Percentiles rank a stretch among this genome's conserved stretches.
Conservation (phyloP, 2,329 filamentous ascomycete species). For the Tolypocladium album region DNA sequence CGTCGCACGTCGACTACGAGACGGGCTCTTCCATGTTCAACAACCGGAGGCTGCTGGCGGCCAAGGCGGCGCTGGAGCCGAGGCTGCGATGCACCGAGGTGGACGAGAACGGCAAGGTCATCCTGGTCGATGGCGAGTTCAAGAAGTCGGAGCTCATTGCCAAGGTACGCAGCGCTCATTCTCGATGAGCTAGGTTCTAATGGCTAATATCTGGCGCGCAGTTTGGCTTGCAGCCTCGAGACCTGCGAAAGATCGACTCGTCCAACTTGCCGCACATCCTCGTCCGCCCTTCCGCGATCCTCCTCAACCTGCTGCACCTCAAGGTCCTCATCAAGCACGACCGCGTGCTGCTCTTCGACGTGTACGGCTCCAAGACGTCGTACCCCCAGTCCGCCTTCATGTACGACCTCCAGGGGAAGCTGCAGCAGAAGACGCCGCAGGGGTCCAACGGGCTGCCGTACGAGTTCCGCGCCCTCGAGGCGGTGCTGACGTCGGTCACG, state of each 20-base stretch:
- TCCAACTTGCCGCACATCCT: constrained; percentile 92
- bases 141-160: constrained; percentile 96
- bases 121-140: constrained; percentile 88
- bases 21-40: constrained; percentile 49
- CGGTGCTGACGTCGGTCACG: constrained; percentile 88
- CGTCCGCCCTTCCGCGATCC: constrained; percentile 81
- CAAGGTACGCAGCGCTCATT: constrained; percentile 45
- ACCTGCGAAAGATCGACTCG: constrained; percentile 95
- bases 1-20: constrained; percentile 45
- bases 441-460: constrained; percentile 67
- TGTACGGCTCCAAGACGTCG: constrained; percentile 87
- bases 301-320: constrained; percentile 93
- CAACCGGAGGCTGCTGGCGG: constrained; percentile 56
- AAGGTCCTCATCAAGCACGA: constrained; percentile 93
- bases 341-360: constrained; percentile 88
- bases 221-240: constrained; percentile 88
- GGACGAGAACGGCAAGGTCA: constrained; percentile 84
- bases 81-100: constrained; percentile 90
- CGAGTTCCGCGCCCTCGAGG: constrained; percentile 91
- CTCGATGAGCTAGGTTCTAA: not conserved
- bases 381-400: constrained; percentile 96
- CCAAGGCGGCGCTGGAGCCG: constrained; percentile 73
- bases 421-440: constrained; percentile 59
- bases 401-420: constrained; percentile 89
- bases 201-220: constrained; percentile 20